Evolutionary conservation across 129 eudicot genomes (phyloP).

Genomic region (Heracleum sosnowskyi): DNA sequence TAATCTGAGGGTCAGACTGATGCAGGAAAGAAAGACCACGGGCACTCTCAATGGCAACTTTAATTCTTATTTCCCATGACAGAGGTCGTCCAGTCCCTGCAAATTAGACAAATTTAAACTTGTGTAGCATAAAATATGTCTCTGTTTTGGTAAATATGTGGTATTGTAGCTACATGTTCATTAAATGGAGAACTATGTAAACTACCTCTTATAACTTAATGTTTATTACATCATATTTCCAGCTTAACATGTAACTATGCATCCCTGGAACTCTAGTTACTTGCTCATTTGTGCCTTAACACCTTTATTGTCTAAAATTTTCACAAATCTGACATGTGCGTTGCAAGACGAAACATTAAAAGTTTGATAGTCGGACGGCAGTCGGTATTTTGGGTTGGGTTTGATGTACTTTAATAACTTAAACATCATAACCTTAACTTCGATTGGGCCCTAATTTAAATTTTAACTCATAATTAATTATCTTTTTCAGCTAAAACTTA

Average conservation of each 20-base stretch:
- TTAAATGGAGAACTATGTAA: not conserved
- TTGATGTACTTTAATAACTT: no score
- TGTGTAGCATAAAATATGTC: not conserved
- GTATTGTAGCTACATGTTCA: not conserved
- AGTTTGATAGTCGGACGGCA: no score
- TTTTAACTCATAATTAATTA: no score
- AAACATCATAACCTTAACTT: no score
- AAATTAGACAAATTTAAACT: not conserved
- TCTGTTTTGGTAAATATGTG: not conserved
- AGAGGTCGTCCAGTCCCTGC: constrained; percentile 41
- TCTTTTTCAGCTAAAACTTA: no score
- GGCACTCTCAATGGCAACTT: constrained; percentile 60
- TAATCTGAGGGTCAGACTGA: constrained; percentile 39
- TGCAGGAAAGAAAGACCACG: constrained; percentile 66
- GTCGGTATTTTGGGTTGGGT: no score
- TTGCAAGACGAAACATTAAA: no score
- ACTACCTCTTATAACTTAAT: no score
- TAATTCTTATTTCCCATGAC: constrained; percentile 58
- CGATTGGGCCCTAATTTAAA: no score
- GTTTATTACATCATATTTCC: not conserved
- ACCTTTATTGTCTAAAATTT: not conserved
- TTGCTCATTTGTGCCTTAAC: not conserved
- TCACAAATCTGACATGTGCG: not conserved
- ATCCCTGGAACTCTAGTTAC: not conserved
- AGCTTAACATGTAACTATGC: not conserved